Evolutionary conservation across 2,329 filamentous ascomycete species (phyloP).

Genomic region (Seiridium unicorne): DNA sequence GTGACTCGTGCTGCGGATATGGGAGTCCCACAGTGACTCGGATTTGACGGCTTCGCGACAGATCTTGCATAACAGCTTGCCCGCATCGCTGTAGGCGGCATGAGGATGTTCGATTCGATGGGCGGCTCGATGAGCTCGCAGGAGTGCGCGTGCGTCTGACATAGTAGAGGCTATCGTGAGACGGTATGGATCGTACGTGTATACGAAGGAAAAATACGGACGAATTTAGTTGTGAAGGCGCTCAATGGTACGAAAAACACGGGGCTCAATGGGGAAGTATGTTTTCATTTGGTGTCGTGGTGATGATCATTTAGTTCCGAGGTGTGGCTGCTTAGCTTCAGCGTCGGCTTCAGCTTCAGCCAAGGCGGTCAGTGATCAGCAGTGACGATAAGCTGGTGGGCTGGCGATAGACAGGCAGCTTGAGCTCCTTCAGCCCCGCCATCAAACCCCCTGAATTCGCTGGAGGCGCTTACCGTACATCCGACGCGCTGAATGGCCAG

Average conservation of each 20-base stretch:
- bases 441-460: no score
- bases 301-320: not conserved
- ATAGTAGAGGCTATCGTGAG: conserved; percentile 39
- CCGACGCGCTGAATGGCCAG: no score
- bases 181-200: not conserved
- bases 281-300: not conserved
- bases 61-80: conserved; percentile 65
- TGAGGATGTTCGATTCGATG: conserved; percentile 71
- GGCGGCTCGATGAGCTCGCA: conserved; percentile 74
- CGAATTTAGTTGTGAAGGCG: no score
- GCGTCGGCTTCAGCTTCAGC: not conserved
- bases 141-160: conserved; percentile 76
- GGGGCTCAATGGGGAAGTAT: not conserved
- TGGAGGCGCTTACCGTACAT: no score
- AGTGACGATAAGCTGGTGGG: not conserved
- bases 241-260: not conserved
- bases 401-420: no score
- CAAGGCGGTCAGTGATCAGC: not conserved
- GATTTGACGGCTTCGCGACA: conserved; percentile 65
- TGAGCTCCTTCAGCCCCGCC: no score
- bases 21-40: conserved; percentile 66
- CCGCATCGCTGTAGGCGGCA: conserved; percentile 65
- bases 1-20: conserved; percentile 51
- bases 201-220: no score
- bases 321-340: no score